Evolutionary conservation across 23 red algal species (phyloP), one percentile per base, ranked within the genome.

Genomic region (Cyanidioschyzon merolae): DNA sequence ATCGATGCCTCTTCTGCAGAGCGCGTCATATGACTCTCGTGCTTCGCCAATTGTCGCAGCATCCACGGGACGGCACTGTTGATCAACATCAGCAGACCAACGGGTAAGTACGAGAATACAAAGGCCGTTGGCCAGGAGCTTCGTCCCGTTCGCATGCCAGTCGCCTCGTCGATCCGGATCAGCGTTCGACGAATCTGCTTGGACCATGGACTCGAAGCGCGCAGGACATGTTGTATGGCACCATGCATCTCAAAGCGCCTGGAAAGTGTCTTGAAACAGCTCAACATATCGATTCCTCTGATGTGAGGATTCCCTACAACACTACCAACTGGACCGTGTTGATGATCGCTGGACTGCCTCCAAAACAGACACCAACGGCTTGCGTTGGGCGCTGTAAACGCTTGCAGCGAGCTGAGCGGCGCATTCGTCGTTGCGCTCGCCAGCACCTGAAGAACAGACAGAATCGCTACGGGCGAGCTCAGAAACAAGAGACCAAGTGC

Each of bases 1-100:
- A 98, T 81, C 58, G 84, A 83, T 78, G 89, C 84, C 81, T 98
- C 94, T 57, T 88, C 77, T 36, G 74, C 88, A 25, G 94, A 91
- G 38, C 88, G 74, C 0, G 83, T 89, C 17, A 78, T 37, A 71
- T 98, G 90, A 2, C 85, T 86, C 77, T 98, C 94, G 68, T 88
- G 74, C 7, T 75, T 45, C 34, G 74, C 80, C 7, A 82, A 80
- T 25, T 76, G 40, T 39, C 94, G 84, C 50, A 98, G 76, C n/a
- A 91, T 59, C 26, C 67, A 71, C 1, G 94, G 94, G 29, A 91
- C 86, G 39, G 88, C 38, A 2, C 84, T 58, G 88, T 90, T 87
- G 39, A 98, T 83, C 37, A 86, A 58, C 39, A 88, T 58, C 39
- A 98, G 71, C n/a, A 91, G 40, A 31, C 90, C 79, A 17, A 92